Evolutionary conservation across 441 rosid genomes (phyloP).

Genomic region (Gossypium schwendimanii): DNA sequence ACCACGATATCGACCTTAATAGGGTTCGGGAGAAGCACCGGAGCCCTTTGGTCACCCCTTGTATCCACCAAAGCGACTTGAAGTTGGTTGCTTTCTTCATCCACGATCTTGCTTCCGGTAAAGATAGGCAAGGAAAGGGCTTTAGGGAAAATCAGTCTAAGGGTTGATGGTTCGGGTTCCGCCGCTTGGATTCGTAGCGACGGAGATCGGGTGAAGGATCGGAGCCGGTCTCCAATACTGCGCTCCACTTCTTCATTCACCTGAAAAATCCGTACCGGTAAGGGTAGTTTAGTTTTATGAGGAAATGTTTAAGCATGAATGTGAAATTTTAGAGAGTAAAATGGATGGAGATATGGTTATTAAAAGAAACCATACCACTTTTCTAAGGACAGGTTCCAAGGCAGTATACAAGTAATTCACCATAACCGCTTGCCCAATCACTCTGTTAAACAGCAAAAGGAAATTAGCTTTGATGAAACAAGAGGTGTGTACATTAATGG

Average conservation of each 20-base stretch:
- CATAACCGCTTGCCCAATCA: conserved; percentile 38
- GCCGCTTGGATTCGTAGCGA: conserved; percentile 48
- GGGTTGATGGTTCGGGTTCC: conserved; percentile 46
- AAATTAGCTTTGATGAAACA: neutral
- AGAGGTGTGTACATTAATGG: neutral
- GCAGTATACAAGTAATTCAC: conserved; percentile 34
- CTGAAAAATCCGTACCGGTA: conserved; percentile 16
- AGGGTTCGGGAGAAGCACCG: conserved; percentile 30
- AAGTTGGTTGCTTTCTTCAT: conserved; percentile 34
- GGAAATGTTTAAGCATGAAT: neutral
- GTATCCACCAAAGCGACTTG: conserved; percentile 45
- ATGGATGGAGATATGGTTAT: too few relatives aligned
- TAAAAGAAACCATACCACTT: conserved; percentile 36
- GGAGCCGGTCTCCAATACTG: conserved; percentile 21
- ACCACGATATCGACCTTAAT: conserved; percentile 66
- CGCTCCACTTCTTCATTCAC: conserved; percentile 56
- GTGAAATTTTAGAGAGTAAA: neutral
- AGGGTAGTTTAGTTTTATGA: too few relatives aligned
- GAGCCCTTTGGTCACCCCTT: conserved; percentile 15
- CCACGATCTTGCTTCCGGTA: conserved; percentile 63
- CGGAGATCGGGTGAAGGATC: conserved; percentile 28
- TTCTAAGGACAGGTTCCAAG: conserved; percentile 51
- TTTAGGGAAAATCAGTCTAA: conserved; percentile 43
- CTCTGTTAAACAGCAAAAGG: conserved; percentile 23
- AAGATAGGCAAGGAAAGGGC: conserved; percentile 48